phyloP scores from a whole-genome alignment of 441 rosid species.

The Monsonia emarginata region DNA sequence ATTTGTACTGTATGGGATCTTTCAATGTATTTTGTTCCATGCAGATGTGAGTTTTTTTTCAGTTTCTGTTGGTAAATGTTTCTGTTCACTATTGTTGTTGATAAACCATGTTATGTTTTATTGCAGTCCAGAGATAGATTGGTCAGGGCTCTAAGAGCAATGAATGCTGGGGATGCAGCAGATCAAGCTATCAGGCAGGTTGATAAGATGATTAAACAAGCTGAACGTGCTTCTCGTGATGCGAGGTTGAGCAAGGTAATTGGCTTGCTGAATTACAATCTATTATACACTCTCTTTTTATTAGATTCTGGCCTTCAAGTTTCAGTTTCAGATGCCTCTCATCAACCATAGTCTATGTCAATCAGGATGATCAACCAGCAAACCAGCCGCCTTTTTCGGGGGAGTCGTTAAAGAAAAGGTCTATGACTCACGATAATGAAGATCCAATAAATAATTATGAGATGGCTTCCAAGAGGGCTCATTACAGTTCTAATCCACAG shows the following conservation, averaged over 20 bases:
- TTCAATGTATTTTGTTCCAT: not conserved
- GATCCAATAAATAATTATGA: conserved; percentile 50
- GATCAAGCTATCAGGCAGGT: conserved; percentile 96
- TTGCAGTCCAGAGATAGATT: conserved; percentile 84
- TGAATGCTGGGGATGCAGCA: conserved; percentile 97
- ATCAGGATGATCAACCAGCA: conserved; percentile 68
- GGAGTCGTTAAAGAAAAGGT: conserved; percentile 65
- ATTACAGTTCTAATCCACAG: conserved; percentile 38
- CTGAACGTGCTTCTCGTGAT: conserved; percentile 87
- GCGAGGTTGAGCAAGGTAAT: conserved; percentile 62
- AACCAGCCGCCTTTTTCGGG: conserved; percentile 46
- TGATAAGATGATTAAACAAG: conserved; percentile 68
- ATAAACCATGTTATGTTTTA: conserved; percentile 16
- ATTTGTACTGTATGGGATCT: not conserved
- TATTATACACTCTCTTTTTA: conserved; percentile 2
- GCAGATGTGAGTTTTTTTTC: conserved; percentile 2
- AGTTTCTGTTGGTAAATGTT: not conserved
- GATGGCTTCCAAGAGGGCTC: conserved; percentile 51
- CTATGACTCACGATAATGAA: conserved; percentile 53
- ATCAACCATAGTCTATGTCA: conserved; percentile 19
- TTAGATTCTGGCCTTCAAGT: conserved; percentile 15
- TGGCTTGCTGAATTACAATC: conserved; percentile 3
- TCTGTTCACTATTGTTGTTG: conserved; percentile 17
- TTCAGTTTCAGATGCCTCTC: conserved; percentile 17
- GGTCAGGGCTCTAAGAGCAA: conserved; percentile 65